Evolutionary conservation across 2,329 filamentous ascomycete genomes (phyloP).

Genomic region (Trichoderma semiorbis): DNA sequence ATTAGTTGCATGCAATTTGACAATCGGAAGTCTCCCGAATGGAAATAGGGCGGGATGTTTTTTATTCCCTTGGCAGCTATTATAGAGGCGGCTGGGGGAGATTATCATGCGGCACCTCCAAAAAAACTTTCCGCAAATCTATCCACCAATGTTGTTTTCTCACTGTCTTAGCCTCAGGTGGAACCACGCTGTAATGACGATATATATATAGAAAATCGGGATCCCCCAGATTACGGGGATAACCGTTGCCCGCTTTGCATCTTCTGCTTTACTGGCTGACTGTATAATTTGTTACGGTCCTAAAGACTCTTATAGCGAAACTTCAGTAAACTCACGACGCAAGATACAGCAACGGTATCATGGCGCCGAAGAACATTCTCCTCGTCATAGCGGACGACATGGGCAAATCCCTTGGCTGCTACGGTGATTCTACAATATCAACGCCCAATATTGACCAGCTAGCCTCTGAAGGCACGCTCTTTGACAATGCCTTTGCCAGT

Average conservation of each 20-base stretch:
- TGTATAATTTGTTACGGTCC: not conserved
- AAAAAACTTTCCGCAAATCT: constrained; percentile 13
- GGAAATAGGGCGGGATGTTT: not conserved
- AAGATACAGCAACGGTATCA: not conserved
- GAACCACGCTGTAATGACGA: not conserved
- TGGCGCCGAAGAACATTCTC: constrained; percentile 3
- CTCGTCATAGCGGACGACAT: constrained; percentile 3
- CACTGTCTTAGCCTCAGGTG: not conserved
- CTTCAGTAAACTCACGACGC: not conserved
- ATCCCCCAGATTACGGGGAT: not conserved
- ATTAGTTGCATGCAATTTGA: not conserved
- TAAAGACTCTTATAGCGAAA: not conserved
- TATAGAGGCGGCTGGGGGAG: not conserved
- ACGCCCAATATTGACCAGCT: not conserved
- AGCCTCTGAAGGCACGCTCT: not conserved
- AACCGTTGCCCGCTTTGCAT: not conserved
- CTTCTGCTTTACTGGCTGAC: not conserved
- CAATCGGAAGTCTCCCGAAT: not conserved
- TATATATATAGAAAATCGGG: not conserved
- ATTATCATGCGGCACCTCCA: not conserved
- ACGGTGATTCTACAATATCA: not conserved
- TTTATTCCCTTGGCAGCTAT: not conserved
- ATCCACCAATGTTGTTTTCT: not conserved
- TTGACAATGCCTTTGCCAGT: constrained; percentile 4
- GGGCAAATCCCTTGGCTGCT: constrained; percentile 10